Conservation (phyloP, 2,329 filamentous ascomycete species). For the Arthrobotrys musiformis region DNA sequence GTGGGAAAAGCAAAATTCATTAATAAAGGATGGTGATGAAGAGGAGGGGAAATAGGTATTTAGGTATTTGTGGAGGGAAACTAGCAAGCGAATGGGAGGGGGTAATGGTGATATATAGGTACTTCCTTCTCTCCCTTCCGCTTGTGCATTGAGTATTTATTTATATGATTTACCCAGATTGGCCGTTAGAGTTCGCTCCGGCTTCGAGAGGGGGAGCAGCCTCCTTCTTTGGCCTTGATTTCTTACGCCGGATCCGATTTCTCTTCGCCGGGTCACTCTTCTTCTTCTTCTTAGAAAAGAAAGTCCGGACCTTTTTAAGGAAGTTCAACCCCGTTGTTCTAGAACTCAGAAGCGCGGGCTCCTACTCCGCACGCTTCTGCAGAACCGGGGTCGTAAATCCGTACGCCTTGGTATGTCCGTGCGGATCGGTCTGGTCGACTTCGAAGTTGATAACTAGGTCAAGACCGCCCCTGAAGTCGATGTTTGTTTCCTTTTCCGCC, state of each 20-base stretch:
- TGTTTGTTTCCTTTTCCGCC: constrained; percentile 38
- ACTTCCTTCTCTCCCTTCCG: background rate
- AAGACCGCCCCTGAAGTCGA: constrained; percentile 74
- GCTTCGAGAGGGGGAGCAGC: background rate
- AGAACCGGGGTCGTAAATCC: constrained; percentile 84
- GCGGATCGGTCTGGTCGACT: constrained; percentile 83
- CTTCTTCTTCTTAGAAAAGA: constrained; percentile 5
- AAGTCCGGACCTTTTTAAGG: constrained; percentile 33
- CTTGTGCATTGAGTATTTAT: background rate
- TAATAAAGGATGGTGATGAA: background rate
- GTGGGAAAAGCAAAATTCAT: background rate
- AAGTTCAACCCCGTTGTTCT: constrained; percentile 28
- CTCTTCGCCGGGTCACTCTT: background rate
- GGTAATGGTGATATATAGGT: background rate
- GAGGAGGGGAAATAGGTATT: background rate
- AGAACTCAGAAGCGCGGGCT: constrained; percentile 33
- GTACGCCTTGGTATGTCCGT: constrained; percentile 88
- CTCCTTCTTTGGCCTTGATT: background rate
- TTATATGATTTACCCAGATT: background rate
- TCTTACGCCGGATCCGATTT: constrained; percentile 3
- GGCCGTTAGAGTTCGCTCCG: background rate
- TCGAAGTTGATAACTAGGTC: constrained; percentile 92
- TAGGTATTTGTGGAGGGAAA: background rate
- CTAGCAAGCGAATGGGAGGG: background rate
- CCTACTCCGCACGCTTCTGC: constrained; percentile 40